Base-by-base conservation (phyloP, 352 stramenopile species). In the Thraustochytrium striatum region DNA sequence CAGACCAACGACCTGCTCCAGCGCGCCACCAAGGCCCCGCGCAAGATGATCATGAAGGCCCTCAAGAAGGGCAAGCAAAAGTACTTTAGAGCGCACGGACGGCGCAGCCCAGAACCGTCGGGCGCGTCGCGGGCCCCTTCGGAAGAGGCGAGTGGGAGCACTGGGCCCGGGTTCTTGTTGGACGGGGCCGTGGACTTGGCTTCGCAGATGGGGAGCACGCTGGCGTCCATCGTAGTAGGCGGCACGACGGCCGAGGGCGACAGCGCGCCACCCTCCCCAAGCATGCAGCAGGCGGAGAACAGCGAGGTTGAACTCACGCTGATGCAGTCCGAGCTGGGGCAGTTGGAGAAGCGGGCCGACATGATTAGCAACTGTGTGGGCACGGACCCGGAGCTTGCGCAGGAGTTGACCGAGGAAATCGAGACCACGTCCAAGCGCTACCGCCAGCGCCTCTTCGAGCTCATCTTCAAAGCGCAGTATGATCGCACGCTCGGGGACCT, bases 401-500 rank as follows among this genome's bases (percentile, higher is more conserved):
- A 43, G 16, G 32, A 61, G 0, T 25, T 47, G 8, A 43, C 65
- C 9, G 68, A 30, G 2, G 28, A 61, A 1, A 39, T 38, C 16
- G 65, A 75, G 52, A 43, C 43, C 21, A 58, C 58, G 50, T 47
- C 33, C 39, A 58, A 55, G 16, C 44, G 43, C 5, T 43, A 61
- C 19, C 28, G 65, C 9, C 65, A 75, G 21, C 44, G 52, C 32
- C 43, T 58, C 32, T 62, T 55, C 44, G 68, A 75, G 28, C 44
- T 75, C 44, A 75, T 75, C 52, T 58, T 30, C 52, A 38, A 61
- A 43, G 50, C 44, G 11, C 44, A 39, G 7, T 30, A 58, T 11
- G 65, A 75, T 38, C 30, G 41, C 36, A 75, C 52, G 13, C 52
- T 75, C 25, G 65, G 44, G 2, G 52, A 75, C 32, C 50, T 75